These are phyloP conservation scores for Volvox reticuliferus DNA, from an alignment of 139 green algal species.

Conservation along the genomic window DNA sequence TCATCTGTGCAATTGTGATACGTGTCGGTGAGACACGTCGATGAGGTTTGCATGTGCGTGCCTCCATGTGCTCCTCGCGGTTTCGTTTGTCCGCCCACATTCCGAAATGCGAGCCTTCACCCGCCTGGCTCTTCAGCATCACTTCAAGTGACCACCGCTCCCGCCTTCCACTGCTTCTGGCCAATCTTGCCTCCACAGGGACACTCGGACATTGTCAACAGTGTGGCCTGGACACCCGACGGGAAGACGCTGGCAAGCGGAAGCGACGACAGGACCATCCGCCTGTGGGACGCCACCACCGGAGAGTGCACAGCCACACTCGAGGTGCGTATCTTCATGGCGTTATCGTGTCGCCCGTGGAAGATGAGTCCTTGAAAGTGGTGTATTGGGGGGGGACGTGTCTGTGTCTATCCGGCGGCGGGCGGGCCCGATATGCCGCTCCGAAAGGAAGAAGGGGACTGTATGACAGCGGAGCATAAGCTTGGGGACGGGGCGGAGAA, in stretches of 20 bases:
- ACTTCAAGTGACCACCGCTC: background rate
- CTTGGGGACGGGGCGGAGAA: no score
- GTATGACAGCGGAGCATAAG: no score
- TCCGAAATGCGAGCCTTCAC: background rate
- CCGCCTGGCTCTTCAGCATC: background rate
- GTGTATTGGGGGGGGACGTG: no score
- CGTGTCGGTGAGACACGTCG: no score
- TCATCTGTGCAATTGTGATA: no score
- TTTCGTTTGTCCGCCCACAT: background rate
- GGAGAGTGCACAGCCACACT: background rate
- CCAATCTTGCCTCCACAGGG: background rate
- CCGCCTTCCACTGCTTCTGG: background rate
- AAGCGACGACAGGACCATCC: slow-evolving; percentile 16
- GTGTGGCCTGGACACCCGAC: slow-evolving; percentile 30
- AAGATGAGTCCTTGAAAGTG: no score
- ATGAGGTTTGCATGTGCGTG: no score
- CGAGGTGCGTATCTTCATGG: background rate
- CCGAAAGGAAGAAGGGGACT: no score
- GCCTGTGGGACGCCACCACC: slow-evolving; percentile 13
- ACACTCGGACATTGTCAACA: background rate
- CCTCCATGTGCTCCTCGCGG: no score
- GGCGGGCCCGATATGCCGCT: no score
- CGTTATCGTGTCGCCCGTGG: no score
- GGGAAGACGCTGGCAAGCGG: background rate
- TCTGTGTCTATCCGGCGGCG: no score